Percentiles rank a stretch among this genome's conserved stretches.
phyloP scores from a whole-genome alignment of 768 basidiomycete genomes.

The Myochromella boudieri region DNA sequence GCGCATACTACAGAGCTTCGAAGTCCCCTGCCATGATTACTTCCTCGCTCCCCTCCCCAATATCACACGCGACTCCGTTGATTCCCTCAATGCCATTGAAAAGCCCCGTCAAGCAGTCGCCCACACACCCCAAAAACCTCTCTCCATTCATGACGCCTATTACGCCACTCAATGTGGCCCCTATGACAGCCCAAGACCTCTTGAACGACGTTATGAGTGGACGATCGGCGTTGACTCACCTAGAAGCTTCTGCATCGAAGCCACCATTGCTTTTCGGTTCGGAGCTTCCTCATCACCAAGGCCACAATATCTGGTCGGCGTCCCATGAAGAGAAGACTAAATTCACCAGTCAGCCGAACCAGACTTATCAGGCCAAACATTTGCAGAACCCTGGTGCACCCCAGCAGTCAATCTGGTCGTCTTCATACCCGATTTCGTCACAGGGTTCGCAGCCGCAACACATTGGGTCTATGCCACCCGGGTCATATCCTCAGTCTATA shows the following conservation, averaged over 20 bases:
- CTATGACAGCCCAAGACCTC: conserved; percentile 68
- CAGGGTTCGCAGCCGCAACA: conserved; percentile 31
- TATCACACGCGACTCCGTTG: conserved; percentile 29
- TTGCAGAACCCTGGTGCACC: conserved; percentile 22
- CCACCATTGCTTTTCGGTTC: conserved; percentile 54
- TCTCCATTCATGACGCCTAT: conserved; percentile 18
- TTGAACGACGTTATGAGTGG: conserved; percentile 53
- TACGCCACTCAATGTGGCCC: conserved; percentile 25
- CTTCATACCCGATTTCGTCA: conserved; percentile 29
- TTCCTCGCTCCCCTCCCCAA: conserved; percentile 32
- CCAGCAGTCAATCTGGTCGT: conserved; percentile 37
- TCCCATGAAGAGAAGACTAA: conserved; percentile 47
- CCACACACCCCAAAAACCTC: conserved; percentile 23
- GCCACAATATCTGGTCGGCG: conserved; percentile 69
- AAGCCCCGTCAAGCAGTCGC: conserved; percentile 34
- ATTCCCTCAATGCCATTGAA: conserved; percentile 31
- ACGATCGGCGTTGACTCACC: conserved; percentile 17
- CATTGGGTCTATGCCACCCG: conserved; percentile 16
- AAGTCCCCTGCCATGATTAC: conserved; percentile 26
- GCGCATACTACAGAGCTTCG: conserved; percentile 20
- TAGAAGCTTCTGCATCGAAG: conserved; percentile 34
- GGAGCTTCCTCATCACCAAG: conserved; percentile 40
- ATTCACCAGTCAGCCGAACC: conserved; percentile 32
- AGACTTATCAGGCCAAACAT: conserved; percentile 30
- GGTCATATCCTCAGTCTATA: conserved; percentile 12